Percentiles rank a stretch among this genome's conserved stretches.
Conservation (phyloP, 495 filamentous ascomycete genomes). For the Tuber calosporum region DNA sequence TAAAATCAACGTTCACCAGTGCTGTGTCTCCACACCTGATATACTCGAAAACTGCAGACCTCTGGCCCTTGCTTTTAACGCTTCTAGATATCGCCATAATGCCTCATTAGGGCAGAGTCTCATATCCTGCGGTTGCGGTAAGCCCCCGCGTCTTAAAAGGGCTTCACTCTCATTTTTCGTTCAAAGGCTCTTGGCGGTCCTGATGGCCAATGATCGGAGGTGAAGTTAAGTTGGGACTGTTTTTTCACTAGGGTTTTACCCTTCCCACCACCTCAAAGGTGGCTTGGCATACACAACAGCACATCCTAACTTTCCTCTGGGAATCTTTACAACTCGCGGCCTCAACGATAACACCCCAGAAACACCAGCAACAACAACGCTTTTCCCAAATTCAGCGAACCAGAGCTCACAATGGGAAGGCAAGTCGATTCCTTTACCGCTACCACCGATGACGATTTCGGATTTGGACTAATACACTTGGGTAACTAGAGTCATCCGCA, state of each 20-base stretch:
- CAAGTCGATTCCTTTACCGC: slow-evolving; percentile 21
- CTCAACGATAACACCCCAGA: slow-evolving; percentile 22
- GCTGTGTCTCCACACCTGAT: neutral
- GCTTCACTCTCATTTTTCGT: neutral
- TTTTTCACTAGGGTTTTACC: slow-evolving; percentile 19
- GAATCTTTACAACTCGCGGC: slow-evolving; percentile 16
- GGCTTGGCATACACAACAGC: slow-evolving; percentile 20
- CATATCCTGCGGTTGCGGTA: neutral
- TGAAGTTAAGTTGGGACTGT: slow-evolving; percentile 21
- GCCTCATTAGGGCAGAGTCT: neutral
- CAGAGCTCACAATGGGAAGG: slow-evolving; percentile 39
- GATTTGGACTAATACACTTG: slow-evolving; percentile 21
- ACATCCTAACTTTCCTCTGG: slow-evolving; percentile 8
- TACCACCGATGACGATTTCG: neutral
- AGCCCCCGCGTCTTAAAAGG: neutral
- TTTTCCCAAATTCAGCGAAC: slow-evolving; percentile 24
- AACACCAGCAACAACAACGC: slow-evolving; percentile 27
- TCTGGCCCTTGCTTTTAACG: neutral
- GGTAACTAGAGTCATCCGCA: slow-evolving; percentile 66
- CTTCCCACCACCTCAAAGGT: slow-evolving; percentile 7
- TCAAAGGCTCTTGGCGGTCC: neutral
- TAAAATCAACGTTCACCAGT: neutral
- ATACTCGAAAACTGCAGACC: neutral
- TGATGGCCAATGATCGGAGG: slow-evolving; percentile 3
- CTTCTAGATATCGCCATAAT: neutral